Evolutionary conservation across 768 basidiomycete genomes (phyloP), one percentile per base, ranked within the genome.

Genomic region (Ramaria rubella): DNA sequence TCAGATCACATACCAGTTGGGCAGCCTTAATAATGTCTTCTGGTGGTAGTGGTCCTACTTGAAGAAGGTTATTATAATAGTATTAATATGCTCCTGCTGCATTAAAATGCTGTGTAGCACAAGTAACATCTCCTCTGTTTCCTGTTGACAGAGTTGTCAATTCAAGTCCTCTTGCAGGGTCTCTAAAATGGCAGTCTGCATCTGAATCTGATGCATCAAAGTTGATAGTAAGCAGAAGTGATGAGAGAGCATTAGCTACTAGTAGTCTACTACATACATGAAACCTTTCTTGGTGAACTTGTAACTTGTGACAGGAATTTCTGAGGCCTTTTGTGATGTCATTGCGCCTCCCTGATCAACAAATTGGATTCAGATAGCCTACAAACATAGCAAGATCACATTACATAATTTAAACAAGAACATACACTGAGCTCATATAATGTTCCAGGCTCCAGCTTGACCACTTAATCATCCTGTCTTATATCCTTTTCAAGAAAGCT

Each of bases 1-100:
- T 59, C 5, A 21, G n/a, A 12, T 8, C 24, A 48, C 54, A 8
- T 60, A 78, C 80, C 63, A 69, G 67, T 69, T 84, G 82, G 9
- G 81, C 81, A 23, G 70, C 66, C 46, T 71, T 71, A 82, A 83
- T 83, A 34, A 83, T 67, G 5, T 69, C 65, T 53, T 74, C 64
- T 7, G 76, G 81, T 17, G 64, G 73, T 44, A 64, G 69, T 26
- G 73, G 70, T 2, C 77, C 78, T 38, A 71, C 69, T 38, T 74
- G 69, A 23, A 69, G 66, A 3, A 78, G 70, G 19, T 68, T 65
- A 36, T 65, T n/a, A n/a, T n/a, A n/a, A n/a, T n/a, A n/a, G n/a
- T n/a, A n/a, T n/a, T 62, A 15, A 74, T 65, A 51, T 77, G 74
- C 52, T 65, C 67, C 7, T 67, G 68, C 36, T 61, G 72, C 4